phyloP scores from a whole-genome alignment of 352 stramenopile genomes.

The Elongisporangium undulatum region DNA sequence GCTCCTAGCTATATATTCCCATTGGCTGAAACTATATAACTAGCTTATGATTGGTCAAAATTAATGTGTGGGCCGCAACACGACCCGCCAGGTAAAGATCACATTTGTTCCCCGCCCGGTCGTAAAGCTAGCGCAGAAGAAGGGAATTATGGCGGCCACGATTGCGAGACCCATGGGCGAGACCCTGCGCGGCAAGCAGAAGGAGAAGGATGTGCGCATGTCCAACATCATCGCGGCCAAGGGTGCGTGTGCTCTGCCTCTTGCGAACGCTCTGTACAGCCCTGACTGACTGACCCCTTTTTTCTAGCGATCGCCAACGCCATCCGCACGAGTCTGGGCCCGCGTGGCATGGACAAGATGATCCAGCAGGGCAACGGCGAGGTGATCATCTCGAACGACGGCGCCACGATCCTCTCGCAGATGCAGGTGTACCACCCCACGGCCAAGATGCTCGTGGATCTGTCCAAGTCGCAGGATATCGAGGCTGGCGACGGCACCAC shows the following conservation, averaged over 20 bases:
- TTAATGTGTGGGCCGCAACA: not conserved
- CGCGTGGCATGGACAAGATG: conserved; percentile 99
- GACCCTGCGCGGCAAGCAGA: conserved; percentile 87
- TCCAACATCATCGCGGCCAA: conserved; percentile 99
- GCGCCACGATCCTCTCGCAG: conserved; percentile 98
- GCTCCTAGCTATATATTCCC: not conserved
- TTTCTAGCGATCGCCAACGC: conserved; percentile 95
- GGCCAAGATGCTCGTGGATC: conserved; percentile 99
- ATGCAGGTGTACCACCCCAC: conserved; percentile 99
- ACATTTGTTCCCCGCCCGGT: not conserved
- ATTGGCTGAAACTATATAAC: not conserved
- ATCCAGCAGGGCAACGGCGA: conserved; percentile 97
- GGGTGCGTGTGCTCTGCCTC: conserved; percentile 38
- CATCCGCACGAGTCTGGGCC: conserved; percentile 97
- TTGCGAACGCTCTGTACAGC: not conserved
- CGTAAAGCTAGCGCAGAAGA: not conserved
- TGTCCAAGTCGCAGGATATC: conserved; percentile 99
- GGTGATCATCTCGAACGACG: conserved; percentile 99
- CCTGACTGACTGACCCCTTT: conserved; percentile 1
- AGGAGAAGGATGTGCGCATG: conserved; percentile 98
- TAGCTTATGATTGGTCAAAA: not conserved
- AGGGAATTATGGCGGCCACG: conserved; percentile 25
- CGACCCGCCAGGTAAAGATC: not conserved
- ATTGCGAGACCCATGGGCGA: conserved; percentile 67
- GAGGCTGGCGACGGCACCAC: conserved; percentile 98